Conservation (phyloP, 768 basidiomycete genomes). For the Trametes elegans region DNA sequence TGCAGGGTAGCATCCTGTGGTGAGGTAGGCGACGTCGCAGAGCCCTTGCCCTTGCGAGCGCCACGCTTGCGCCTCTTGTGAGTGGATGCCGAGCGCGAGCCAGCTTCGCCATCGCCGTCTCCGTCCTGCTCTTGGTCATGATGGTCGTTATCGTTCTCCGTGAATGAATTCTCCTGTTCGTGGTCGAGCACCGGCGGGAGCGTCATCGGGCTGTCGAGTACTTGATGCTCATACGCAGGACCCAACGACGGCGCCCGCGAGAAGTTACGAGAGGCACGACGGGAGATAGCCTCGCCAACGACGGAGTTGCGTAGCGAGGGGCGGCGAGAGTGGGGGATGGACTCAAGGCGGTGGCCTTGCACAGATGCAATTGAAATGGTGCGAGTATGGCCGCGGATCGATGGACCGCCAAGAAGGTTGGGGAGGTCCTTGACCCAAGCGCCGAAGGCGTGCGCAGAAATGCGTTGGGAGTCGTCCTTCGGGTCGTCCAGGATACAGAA, state of each 20-base stretch:
- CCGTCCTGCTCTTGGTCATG: slow-evolving; percentile 34
- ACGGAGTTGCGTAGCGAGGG: slow-evolving; percentile 68
- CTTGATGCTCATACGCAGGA: slow-evolving; percentile 23
- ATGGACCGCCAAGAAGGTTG: slow-evolving; percentile 51
- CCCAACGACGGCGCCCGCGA: slow-evolving; percentile 65
- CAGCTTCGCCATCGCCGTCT: slow-evolving; percentile 32
- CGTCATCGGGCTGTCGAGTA: slow-evolving; percentile 13
- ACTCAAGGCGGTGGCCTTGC: slow-evolving; percentile 61
- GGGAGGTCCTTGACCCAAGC: slow-evolving; percentile 84
- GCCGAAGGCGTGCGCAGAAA: slow-evolving; percentile 83
- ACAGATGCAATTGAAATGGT: slow-evolving; percentile 60
- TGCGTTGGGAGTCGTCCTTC: slow-evolving; percentile 57
- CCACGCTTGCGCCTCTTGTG: slow-evolving; percentile 84
- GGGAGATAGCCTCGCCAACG: slow-evolving; percentile 36
- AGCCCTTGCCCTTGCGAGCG: slow-evolving; percentile 77
- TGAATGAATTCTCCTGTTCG: slow-evolving; percentile 38
- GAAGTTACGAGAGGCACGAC: slow-evolving; percentile 51
- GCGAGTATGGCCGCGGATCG: slow-evolving; percentile 46
- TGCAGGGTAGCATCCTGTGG: slow-evolving; percentile 55
- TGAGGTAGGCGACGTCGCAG: slow-evolving; percentile 31
- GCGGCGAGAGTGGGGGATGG: slow-evolving; percentile 65
- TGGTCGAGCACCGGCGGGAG: slow-evolving; percentile 27
- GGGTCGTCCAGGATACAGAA: slow-evolving; percentile 77
- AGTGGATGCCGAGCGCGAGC: slow-evolving; percentile 65
- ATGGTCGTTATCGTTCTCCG: slow-evolving; percentile 14